Evolutionary conservation across 306 rosid genomes (phyloP), one percentile per base, ranked within the genome.

Genomic region (Urtica urens): DNA sequence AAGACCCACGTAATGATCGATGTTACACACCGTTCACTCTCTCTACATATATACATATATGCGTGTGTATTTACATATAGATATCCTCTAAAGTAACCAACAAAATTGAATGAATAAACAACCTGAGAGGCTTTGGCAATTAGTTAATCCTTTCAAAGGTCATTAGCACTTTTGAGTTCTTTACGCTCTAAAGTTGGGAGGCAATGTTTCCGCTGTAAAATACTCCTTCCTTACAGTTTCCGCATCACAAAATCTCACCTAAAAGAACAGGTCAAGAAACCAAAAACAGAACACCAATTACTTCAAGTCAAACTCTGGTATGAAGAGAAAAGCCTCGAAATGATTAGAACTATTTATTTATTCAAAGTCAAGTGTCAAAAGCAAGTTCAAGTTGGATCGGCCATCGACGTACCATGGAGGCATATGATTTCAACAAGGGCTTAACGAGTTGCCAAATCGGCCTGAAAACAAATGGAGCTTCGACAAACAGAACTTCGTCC

Each of bases 241-340:
- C 34, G 62, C 76, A 2, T 92, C 75, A 75, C 99, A 92, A 75
- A 92, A 92, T 42, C 76, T 77, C 51, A 43, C 96, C 99, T 92
- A 62, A 69, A 72, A 71, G 10, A 65, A 65, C 14, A 39, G 39
- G 37, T 43, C 23, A 16, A 1, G 18, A 2, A 4, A 55, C 6
- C 8, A 35, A 23, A 13, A 18, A 47, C 41, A 26, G 11, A 9
- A 4, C 33, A 28, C 10, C 33, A 28, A 28, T 4, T n/a, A 28
- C 10, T 28, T 28, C 10, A 10, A 4, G 6, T 28, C 33, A 4
- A 4, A 28, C 4, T 10, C 33, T 28, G 33, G 10, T 28, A 28
- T 28, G 41, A 10, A 37, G 10, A 4, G 41, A 37, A 14, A 2
- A 37, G 13, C 13, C n/a, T 9, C 15, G 41, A 28, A 28, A 4